Conservation (phyloP, 257 asterid species). For the Solanum bukasovii region DNA sequence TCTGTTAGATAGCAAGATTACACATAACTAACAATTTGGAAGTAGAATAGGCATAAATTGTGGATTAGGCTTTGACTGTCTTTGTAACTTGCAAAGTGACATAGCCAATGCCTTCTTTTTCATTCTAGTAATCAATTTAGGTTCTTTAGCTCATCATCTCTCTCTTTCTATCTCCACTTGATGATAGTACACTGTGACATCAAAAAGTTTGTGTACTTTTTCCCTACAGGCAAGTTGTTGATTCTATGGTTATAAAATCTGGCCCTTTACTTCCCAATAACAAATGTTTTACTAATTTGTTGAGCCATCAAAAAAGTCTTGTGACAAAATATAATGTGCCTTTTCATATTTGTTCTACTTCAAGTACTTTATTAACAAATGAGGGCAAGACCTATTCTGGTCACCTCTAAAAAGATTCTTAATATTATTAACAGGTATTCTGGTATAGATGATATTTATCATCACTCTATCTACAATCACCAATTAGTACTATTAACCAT, state of each 20-base stretch:
- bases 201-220: neutral
- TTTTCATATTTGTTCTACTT: neutral
- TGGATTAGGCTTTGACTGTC: neutral
- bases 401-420: neutral
- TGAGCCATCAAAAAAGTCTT: neutral
- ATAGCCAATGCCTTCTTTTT: neutral
- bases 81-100: neutral
- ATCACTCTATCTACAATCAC: too few relatives aligned
- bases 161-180: neutral
- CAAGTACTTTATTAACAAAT: neutral
- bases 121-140: neutral
- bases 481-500: too few relatives aligned
- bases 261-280: neutral
- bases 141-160: conserved; percentile 4
- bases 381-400: neutral
- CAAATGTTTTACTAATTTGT: neutral
- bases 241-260: neutral
- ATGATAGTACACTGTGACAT: neutral
- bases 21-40: neutral
- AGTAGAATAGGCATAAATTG: neutral
- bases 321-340: neutral
- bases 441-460: too few relatives aligned
- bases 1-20: neutral
- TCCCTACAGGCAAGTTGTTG: neutral
- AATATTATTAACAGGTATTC: neutral